Evolutionary conservation across 1,284 basidiomycete genomes (phyloP), one percentile per base, ranked within the genome.

Genomic region (Puccinia triticina): DNA sequence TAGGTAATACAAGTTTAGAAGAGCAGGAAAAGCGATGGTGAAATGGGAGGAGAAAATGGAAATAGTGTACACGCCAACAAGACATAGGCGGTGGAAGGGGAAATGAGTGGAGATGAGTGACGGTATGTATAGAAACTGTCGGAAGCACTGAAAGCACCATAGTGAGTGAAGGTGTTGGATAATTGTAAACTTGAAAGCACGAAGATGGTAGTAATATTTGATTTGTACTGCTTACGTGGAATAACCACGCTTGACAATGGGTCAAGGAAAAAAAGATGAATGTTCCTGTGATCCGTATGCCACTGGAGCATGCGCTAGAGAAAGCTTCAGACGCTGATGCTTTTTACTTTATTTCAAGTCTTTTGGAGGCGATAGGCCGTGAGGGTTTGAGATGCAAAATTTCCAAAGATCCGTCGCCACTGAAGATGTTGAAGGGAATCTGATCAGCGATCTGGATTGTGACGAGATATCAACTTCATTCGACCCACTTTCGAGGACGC

Each of bases 401-500:
- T 50, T 69, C 77, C 77, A 79, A 37, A 79, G 66, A 72, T 79
- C 77, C 21, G 32, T 53, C 50, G 77, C 77, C 64, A 79, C 77
- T 79, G 50, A 72, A 29, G 18, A 40, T 26, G 43, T 7, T 7
- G 26, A 40, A 67, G 26, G 11, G 34, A 34, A 18, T 32, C 2
- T 34, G 3, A 32, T 61, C 29, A 61, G 29, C 26, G 26, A 32
- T 12, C 59, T 29, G 29, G 11, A 34, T 4, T 18, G 18, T 29
- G 29, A 61, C 18, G 14, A 50, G 5, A 34, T 34, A 29, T n/a
- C 37, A 10, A 18, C 34, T 40, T 34, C 12, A 43, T 40, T 34
- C 0, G 18, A 78, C 77, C 40, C 8, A 79, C 77, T 79, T 40
- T 79, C 77, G 53, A 69, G 37, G 1, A 79, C 67, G 32, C 48